Base-by-base conservation (phyloP, 345 rosid species). In the Camelina hispida region DNA sequence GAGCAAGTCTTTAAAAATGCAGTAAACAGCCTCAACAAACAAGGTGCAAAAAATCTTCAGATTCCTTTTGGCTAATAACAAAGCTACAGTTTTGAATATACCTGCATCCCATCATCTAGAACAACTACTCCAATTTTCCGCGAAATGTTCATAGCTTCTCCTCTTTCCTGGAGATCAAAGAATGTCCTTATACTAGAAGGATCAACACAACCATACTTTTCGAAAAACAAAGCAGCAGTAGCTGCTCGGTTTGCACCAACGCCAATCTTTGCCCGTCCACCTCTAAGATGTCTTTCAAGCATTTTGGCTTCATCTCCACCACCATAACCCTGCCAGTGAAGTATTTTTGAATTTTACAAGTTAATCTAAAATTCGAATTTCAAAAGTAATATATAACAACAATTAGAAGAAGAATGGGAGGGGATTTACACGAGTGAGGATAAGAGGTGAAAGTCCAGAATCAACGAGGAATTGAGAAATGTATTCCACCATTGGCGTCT, bases 101-200 rank as follows among this genome's bases (percentile, higher is more conserved):
- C 98, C 98, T 93, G 98, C 98, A 93, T 87, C 70, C 98, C 98
- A 75, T 90, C 96, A 82, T 93, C 98, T 34, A 93, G 81, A 74
- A 93, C 64, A 4, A 77, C 82, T 17, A 64, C 80, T 59, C 90
- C 87, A 25, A 93, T 76, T 69, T 83, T 61, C 16, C 79, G 67
- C 0, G 77, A 81, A 37, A 62, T n/a, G 61, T 71, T 47, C 17
- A 10, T 44, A 35, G 50, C 58, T 71, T 75, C 66, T 17, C 18
- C 68, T 16, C 69, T 67, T 62, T 58, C 61, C 35, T 65, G 66
- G 60, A 50, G 34, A 40, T 71, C 73, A 78, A 56, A 53, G 55
- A 46, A 38, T 17, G 20, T 61, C 47, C 55, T 74, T 63, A 71
- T 28, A 15, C 9, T 66, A 46, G 56, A 66, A 44, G 78, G 82